Percentiles rank a stretch among this genome's conserved stretches.
phyloP scores from a whole-genome alignment of 73 alveolate species.

The Diophrys sp. region DNA sequence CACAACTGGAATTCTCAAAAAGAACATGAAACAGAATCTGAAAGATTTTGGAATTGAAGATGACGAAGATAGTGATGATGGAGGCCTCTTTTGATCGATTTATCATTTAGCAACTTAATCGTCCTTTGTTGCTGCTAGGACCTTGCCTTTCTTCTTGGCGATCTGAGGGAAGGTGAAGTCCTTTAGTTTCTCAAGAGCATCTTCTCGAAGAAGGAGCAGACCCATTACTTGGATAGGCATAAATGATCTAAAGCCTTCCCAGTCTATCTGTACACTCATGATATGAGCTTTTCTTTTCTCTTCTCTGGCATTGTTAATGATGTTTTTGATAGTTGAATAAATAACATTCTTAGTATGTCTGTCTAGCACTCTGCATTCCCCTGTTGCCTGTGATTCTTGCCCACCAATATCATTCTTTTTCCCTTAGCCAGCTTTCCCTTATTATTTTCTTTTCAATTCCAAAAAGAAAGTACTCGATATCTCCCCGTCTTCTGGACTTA shows the following conservation, averaged over 20 bases:
- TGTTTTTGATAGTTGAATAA: constrained; percentile 39
- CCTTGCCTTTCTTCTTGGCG: constrained; percentile 28
- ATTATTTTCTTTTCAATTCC: constrained; percentile 45
- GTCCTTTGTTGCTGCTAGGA: constrained; percentile 7
- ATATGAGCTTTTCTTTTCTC: constrained; percentile 46
- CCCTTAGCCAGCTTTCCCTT: background rate
- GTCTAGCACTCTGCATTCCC: constrained; percentile 25
- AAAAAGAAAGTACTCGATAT: constrained; percentile 36
- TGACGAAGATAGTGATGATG: constrained; percentile 8
- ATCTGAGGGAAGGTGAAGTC: constrained; percentile 26
- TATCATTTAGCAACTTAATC: too few relatives aligned
- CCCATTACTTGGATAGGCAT: constrained; percentile 46
- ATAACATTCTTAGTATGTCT: constrained; percentile 47
- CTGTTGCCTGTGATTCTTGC: constrained; percentile 17
- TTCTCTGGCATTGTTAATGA: constrained; percentile 40
- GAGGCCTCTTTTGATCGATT: background rate
- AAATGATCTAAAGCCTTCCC: constrained; percentile 45
- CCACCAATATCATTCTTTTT: background rate
- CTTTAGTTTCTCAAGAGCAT: constrained; percentile 23
- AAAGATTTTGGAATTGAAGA: too few relatives aligned
- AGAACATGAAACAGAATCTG: too few relatives aligned
- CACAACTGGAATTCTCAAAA: too few relatives aligned
- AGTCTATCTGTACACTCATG: constrained; percentile 29
- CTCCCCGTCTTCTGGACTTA: constrained; percentile 21
- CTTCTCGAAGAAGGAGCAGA: constrained; percentile 34